These are phyloP conservation scores for Candida nonsorbophila DNA, from an alignment of 805 yeast genomes.

Conservation along the genomic window DNA sequence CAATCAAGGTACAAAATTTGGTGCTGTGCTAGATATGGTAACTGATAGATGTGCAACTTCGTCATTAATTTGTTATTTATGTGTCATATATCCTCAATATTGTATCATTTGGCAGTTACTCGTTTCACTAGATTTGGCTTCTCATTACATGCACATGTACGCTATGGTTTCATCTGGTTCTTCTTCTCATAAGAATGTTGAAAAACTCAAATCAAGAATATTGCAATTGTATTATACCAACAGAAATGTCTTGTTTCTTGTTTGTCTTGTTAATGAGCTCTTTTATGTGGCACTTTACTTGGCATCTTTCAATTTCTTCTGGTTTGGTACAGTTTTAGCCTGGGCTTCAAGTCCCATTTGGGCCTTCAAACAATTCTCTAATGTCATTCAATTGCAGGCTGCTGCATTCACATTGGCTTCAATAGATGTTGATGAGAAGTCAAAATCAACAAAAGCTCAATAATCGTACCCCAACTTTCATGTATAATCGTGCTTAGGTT, in stretches of 20 bases:
- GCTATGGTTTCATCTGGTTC: slow-evolving; percentile 82
- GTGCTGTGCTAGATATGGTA: slow-evolving; percentile 98
- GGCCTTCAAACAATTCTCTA: slow-evolving; percentile 85
- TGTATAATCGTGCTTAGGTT: no score
- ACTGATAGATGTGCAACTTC: slow-evolving; percentile 97
- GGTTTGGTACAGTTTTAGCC: slow-evolving; percentile 57
- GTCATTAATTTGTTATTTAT: slow-evolving; percentile 81
- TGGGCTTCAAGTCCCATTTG: slow-evolving; percentile 76
- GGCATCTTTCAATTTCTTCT: slow-evolving; percentile 56
- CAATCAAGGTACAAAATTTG: slow-evolving; percentile 86
- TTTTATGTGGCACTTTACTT: slow-evolving; percentile 88
- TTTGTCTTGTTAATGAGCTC: slow-evolving; percentile 90
- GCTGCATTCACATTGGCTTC: slow-evolving; percentile 82
- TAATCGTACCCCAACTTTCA: no score
- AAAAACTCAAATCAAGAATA: slow-evolving; percentile 62
- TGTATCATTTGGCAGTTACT: slow-evolving; percentile 73
- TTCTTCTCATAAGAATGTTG: slow-evolving; percentile 77
- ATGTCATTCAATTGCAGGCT: slow-evolving; percentile 79
- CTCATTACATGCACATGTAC: slow-evolving; percentile 98
- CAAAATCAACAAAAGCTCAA: no score
- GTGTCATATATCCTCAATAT: slow-evolving; percentile 71
- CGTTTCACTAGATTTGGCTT: slow-evolving; percentile 80
- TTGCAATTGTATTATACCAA: slow-evolving; percentile 84
- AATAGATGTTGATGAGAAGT: slow-evolving; percentile 55
- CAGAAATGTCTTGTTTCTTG: slow-evolving; percentile 73